Conservation (phyloP, 2,329 filamentous ascomycete genomes). For the Hymenoscyphus albidus region DNA sequence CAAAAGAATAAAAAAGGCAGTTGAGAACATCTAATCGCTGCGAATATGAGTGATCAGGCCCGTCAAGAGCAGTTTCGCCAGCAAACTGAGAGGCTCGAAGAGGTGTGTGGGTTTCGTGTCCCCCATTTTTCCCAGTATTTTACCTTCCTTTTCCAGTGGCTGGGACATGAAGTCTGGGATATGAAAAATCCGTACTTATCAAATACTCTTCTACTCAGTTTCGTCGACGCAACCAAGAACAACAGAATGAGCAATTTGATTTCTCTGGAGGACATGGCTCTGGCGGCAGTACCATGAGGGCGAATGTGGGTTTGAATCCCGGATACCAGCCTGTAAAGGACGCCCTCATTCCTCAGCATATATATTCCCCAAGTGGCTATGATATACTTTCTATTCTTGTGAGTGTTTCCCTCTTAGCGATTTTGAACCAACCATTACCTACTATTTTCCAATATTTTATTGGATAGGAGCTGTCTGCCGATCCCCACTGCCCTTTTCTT, state of each 20-base stretch:
- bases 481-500: not conserved
- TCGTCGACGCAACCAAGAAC: not conserved
- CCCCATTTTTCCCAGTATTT: not conserved
- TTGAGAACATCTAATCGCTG: not conserved
- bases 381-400: slow-evolving; percentile 8
- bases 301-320: not conserved
- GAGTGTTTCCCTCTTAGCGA: not conserved
- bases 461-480: not conserved
- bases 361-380: slow-evolving; percentile 8
- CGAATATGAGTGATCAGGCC: slow-evolving; percentile 13
- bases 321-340: not conserved
- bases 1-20: not conserved
- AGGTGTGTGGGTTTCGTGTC: slow-evolving; percentile 14
- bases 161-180: no score
- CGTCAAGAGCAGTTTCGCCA: slow-evolving; percentile 16
- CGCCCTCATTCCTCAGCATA: slow-evolving; percentile 1
- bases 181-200: not conserved
- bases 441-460: not conserved
- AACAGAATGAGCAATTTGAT: not conserved
- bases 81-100: slow-evolving; percentile 19
- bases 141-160: not conserved
- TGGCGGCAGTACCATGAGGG: not conserved
- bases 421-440: not conserved
- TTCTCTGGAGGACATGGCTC: not conserved
- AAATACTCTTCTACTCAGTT: not conserved